These are phyloP conservation scores for Pancytospora epiphaga DNA, from an alignment of 371 early-diverging fungal species.

Conservation along the genomic window DNA sequence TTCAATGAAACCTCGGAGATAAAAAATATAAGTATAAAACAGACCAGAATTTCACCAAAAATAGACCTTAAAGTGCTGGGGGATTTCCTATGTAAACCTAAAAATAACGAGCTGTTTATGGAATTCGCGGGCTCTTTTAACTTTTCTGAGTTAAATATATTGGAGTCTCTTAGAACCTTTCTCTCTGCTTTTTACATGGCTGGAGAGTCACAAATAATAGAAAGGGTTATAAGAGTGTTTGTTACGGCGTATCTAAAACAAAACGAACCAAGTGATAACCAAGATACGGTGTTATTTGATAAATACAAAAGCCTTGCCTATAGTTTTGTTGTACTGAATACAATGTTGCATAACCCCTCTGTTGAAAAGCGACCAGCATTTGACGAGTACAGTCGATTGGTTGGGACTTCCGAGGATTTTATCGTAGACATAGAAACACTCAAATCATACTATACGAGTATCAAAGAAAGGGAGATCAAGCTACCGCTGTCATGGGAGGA, in stretches of 20 bases:
- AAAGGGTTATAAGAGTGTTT: constrained; percentile 75
- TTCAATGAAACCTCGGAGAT: neutral
- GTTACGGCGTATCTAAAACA: constrained; percentile 68
- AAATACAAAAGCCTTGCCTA: constrained; percentile 67
- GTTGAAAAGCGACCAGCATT: constrained; percentile 73
- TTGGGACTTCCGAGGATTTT: constrained; percentile 13
- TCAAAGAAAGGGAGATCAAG: constrained; percentile 47
- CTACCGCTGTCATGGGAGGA: constrained; percentile 40
- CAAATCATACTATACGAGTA: constrained; percentile 36
- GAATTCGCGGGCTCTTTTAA: constrained; percentile 72
- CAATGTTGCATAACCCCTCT: constrained; percentile 79
- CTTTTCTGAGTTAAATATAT: constrained; percentile 69
- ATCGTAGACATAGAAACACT: constrained; percentile 37
- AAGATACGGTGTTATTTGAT: constrained; percentile 4
- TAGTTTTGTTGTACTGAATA: constrained; percentile 79
- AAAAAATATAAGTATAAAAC: neutral
- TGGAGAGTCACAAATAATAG: constrained; percentile 82
- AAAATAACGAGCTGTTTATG: constrained; percentile 67
- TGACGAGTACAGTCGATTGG: constrained; percentile 67
- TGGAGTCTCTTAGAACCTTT: constrained; percentile 72
- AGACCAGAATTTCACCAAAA: constrained; percentile 68
- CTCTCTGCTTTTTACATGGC: constrained; percentile 75
- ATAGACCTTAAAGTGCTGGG: constrained; percentile 71
- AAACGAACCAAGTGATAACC: constrained; percentile 60
- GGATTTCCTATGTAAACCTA: constrained; percentile 72